Conservation (phyloP, 768 basidiomycete species). For the Hirschioporus abietinus region DNA sequence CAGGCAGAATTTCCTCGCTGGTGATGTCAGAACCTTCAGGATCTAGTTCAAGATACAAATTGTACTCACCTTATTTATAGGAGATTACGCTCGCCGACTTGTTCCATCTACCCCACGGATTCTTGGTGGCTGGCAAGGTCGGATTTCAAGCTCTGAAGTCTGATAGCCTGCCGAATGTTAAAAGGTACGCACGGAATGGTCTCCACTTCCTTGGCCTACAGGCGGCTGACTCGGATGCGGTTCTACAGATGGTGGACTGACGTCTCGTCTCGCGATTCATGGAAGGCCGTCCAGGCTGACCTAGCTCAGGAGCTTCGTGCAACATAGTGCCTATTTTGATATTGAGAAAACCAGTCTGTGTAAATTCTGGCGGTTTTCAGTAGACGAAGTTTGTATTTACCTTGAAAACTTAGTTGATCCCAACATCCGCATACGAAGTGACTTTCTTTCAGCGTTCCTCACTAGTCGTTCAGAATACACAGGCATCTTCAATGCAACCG, state of each 20-base stretch:
- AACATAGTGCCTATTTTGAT: background rate
- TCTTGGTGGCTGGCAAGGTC: slow-evolving; percentile 14
- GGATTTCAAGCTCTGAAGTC: background rate
- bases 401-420: too few relatives aligned
- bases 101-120: slow-evolving; percentile 47
- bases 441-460: too few relatives aligned
- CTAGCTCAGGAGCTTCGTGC: background rate
- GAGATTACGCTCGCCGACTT: slow-evolving; percentile 52
- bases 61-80: slow-evolving; percentile 15
- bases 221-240: background rate
- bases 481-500: too few relatives aligned
- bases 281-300: slow-evolving; percentile 40
- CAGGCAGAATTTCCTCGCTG: slow-evolving; percentile 50
- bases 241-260: slow-evolving; percentile 46
- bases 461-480: too few relatives aligned
- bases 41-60: background rate
- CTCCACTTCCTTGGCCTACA: too few relatives aligned
- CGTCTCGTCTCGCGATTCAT: slow-evolving; percentile 40
- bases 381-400: background rate
- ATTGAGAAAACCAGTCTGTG: background rate
- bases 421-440: too few relatives aligned
- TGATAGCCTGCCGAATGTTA: background rate
- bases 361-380: background rate
- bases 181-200: background rate
- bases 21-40: slow-evolving; percentile 35